Evolutionary conservation across 2,329 filamentous ascomycete genomes (phyloP).

Genomic region (Aspergillus hortae): DNA sequence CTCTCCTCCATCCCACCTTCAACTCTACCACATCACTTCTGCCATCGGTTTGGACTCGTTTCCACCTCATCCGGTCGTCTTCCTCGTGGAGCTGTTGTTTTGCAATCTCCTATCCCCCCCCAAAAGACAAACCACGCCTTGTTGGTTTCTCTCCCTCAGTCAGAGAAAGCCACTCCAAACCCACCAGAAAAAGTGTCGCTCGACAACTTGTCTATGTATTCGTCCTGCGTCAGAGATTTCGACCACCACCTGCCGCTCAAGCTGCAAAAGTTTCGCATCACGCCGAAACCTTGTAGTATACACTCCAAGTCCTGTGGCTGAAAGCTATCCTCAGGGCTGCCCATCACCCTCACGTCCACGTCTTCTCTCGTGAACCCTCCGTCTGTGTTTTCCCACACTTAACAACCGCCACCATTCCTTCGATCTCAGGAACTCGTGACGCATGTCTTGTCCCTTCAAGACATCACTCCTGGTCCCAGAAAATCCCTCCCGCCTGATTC

Average conservation of each 20-base stretch:
- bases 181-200: conserved; percentile 18
- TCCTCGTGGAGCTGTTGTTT: background rate
- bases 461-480: conserved; percentile 40
- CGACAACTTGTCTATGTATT: conserved; percentile 87
- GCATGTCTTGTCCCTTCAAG: conserved; percentile 59
- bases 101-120: background rate
- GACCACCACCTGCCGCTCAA: conserved; percentile 89
- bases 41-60: background rate
- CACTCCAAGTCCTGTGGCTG: conserved; percentile 92
- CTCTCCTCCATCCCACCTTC: conserved; percentile 7
- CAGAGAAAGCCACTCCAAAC: conserved; percentile 32
- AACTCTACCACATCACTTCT: background rate
- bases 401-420: conserved; percentile 34
- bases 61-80: conserved; percentile 3
- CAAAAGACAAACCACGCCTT: conserved; percentile 25
- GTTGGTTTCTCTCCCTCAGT: conserved; percentile 31
- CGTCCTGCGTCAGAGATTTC: conserved; percentile 91
- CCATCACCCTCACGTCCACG: conserved; percentile 24
- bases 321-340: conserved; percentile 37
- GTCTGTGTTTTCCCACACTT: background rate
- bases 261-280: conserved; percentile 96
- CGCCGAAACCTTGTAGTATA: conserved; percentile 87
- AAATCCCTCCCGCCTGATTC: conserved; percentile 32
- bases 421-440: conserved; percentile 31
- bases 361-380: conserved; percentile 13